These are phyloP conservation scores for Metschnikowia koreensis DNA, from an alignment of 805 yeast species.

Conservation along the genomic window DNA sequence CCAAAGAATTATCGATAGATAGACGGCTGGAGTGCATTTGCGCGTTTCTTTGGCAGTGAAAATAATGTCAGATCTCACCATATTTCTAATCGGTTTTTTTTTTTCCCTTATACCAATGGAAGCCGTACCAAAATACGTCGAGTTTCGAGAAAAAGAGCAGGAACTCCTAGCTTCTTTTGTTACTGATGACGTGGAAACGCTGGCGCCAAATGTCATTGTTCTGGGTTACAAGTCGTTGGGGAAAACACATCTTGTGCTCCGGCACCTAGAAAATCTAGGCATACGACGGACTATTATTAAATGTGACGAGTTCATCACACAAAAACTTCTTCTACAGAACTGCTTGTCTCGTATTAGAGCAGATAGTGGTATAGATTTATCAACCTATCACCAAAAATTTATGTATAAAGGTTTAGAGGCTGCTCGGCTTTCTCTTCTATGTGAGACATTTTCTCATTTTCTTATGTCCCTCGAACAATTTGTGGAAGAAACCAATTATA, in stretches of 20 bases:
- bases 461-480: constrained; percentile 41
- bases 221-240: constrained; percentile 53
- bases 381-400: constrained; percentile 18
- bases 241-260: constrained; percentile 38
- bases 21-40: background rate
- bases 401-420: constrained; percentile 28
- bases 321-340: constrained; percentile 40
- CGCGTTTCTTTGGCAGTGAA: background rate
- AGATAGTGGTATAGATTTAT: constrained; percentile 34
- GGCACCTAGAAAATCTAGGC: constrained; percentile 28
- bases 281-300: constrained; percentile 32
- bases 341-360: constrained; percentile 37
- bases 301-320: constrained; percentile 47
- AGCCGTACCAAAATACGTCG: constrained; percentile 5
- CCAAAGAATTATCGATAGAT: background rate
- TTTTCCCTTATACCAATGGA: background rate
- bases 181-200: constrained; percentile 22
- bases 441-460: constrained; percentile 44
- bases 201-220: constrained; percentile 39
- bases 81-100: background rate
- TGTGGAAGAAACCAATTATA: constrained; percentile 27
- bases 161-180: constrained; percentile 37
- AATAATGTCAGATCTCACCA: background rate
- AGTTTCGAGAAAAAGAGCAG: constrained; percentile 31
- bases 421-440: constrained; percentile 27